Evolutionary conservation across 176 grass and related monocot species (phyloP).

Genomic region (Saccharum spontaneum): DNA sequence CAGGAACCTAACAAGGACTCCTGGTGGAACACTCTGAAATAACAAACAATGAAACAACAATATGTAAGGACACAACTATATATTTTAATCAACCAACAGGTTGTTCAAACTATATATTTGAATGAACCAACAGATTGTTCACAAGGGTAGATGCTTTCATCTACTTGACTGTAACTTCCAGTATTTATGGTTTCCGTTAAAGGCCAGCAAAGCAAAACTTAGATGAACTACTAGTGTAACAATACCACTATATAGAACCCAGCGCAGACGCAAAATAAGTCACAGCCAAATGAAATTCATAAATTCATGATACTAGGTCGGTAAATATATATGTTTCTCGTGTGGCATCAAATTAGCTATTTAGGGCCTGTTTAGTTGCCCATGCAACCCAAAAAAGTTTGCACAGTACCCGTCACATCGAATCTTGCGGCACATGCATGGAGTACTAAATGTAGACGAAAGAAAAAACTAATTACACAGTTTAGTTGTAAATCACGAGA

Average conservation of each 20-base stretch:
- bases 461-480: no score
- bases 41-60: conserved; percentile 24
- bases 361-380: no score
- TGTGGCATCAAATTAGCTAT: not conserved
- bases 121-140: not conserved
- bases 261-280: not conserved
- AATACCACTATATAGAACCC: not conserved
- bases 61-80: conserved; percentile 6
- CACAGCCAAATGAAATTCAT: not conserved
- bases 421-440: no score
- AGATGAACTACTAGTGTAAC: not conserved
- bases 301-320: not conserved
- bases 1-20: conserved; percentile 75
- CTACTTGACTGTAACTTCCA: not conserved
- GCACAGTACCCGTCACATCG: no score
- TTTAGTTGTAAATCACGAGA: no score
- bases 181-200: not conserved
- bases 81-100: not conserved
- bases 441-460: no score
- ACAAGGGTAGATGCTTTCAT: not conserved
- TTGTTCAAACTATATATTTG: not conserved
- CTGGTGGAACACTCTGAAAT: conserved; percentile 87
- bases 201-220: conserved; percentile 16
- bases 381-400: no score
- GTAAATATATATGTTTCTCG: not conserved